Base-by-base conservation (phyloP, 2,329 filamentous ascomycete species). In the Grosmannia clavigera region DNA sequence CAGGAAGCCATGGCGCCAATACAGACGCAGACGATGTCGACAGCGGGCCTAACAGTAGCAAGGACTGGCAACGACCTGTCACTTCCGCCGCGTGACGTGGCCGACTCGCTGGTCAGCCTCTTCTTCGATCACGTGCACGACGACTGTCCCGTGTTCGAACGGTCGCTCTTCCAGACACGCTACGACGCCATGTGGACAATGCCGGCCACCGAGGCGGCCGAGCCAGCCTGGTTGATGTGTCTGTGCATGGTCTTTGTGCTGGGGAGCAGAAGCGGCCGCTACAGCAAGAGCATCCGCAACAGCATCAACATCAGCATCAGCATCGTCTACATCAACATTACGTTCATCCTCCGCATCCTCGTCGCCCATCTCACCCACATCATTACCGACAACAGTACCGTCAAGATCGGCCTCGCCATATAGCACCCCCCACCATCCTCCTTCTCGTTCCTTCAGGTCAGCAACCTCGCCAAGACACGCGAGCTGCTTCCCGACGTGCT, bases 181-280 rank as follows among this genome's bases (percentile, higher is more conserved):
- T 65, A 64, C 25, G 63, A 63, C 43, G 59, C 27, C 57, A 61
- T 62, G 48, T 65, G 63, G 63, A 14, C 57, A 25, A 9, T 55
- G 19, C 40, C 55, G 55, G 38, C 46, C 6, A 48, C 46, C 16
- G 22, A 16, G 3, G 59, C 59, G 7, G 54, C 55, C 25, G 62
- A 65, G 19, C 62, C 64, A n/a, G 64, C 64, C 1, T 64, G 63
- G 63, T 57, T 64, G 10, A 64, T 65, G 64, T 63, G 63, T 14
- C 48, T 65, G 43, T 61, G 58, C 53, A 65, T 65, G 64, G 64
- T 65, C 3, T 62, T 65, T 38, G 64, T 64, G 48, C 61, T 65
- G 5, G 64, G 64, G 63, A 14, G 64, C 64, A 38, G 61, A 59
- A 2, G 57, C 59, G 4, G 50, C 61, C n/a, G 55, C 58, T 6